Evolutionary conservation across 2,329 filamentous ascomycete species (phyloP).

Genomic region (Lanzia echinophila): DNA sequence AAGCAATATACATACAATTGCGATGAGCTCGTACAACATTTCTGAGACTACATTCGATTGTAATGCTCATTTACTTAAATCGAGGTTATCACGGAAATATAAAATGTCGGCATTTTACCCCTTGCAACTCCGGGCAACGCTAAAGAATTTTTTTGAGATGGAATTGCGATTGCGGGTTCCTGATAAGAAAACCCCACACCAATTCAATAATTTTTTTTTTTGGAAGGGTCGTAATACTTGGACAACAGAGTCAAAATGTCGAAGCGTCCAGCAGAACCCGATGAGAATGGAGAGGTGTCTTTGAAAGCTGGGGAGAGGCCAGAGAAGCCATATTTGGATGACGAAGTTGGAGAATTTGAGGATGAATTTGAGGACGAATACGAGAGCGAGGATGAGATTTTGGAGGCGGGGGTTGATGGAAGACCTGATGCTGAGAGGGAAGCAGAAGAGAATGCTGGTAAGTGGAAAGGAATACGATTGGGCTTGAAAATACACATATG

Average conservation of each 20-base stretch:
- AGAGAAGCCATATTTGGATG: slow-evolving; percentile 53
- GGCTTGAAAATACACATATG: background rate
- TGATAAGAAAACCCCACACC: slow-evolving; percentile 21
- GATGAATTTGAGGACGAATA: slow-evolving; percentile 93
- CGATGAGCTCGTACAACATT: slow-evolving; percentile 98
- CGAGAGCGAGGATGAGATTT: slow-evolving; percentile 85
- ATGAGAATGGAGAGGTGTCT: slow-evolving; percentile 39
- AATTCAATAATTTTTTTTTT: slow-evolving; percentile 6
- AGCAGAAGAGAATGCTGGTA: slow-evolving; percentile 73
- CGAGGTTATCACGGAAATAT: background rate
- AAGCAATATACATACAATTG: slow-evolving; percentile 59
- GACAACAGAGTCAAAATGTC: slow-evolving; percentile 40
- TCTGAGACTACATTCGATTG: slow-evolving; percentile 29
- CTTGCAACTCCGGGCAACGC: background rate
- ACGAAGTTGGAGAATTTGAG: slow-evolving; percentile 75
- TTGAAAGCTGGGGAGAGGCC: slow-evolving; percentile 57
- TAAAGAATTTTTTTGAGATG: slow-evolving; percentile 8
- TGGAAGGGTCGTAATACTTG: slow-evolving; percentile 6
- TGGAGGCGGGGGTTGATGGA: slow-evolving; percentile 91
- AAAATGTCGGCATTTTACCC: background rate
- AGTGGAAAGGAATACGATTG: slow-evolving; percentile 18
- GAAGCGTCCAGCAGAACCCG: slow-evolving; percentile 49
- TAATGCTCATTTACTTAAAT: background rate
- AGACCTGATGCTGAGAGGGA: slow-evolving; percentile 88
- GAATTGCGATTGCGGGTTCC: slow-evolving; percentile 9